A percentile compares a stretch with the other conserved stretches of the same genome.
These are phyloP conservation scores for Bromus sterilis DNA, from an alignment of 176 grass and related monocot species.

Conservation along the genomic window DNA sequence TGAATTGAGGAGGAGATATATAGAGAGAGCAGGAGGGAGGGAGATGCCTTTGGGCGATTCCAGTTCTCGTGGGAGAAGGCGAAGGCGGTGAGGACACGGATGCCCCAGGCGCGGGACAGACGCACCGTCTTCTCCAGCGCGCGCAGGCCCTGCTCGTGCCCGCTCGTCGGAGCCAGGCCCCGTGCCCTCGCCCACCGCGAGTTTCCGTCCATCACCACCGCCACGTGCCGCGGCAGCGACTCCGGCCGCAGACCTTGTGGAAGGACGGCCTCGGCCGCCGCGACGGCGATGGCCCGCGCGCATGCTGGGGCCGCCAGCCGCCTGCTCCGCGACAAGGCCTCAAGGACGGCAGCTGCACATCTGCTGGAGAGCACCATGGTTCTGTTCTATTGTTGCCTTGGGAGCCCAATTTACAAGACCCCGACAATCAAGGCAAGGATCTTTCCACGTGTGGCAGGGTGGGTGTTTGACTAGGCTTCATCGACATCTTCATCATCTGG, in stretches of 20 bases:
- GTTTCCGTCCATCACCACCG: constrained; percentile 74
- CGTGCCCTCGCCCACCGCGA: constrained; percentile 49
- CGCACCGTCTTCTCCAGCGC: constrained; percentile 31
- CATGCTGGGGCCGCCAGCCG: too few species aligned
- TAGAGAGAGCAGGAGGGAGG: too few species aligned
- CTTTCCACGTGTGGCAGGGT: too few species aligned
- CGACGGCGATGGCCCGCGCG: background rate
- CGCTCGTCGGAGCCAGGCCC: constrained; percentile 23
- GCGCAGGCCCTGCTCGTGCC: constrained; percentile 47
- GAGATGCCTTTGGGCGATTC: constrained; percentile 40
- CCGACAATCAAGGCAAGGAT: too few species aligned
- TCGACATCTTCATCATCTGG: too few species aligned
- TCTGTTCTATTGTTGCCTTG: too few species aligned
- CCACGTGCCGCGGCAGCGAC: constrained; percentile 55
- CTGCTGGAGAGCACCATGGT: too few species aligned
- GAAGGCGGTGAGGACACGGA: constrained; percentile 51
- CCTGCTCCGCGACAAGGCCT: too few species aligned
- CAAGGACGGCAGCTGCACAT: too few species aligned
- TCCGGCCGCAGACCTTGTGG: constrained; percentile 21
- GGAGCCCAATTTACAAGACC: too few species aligned
- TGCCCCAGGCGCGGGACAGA: constrained; percentile 40
- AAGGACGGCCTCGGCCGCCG: constrained; percentile 4
- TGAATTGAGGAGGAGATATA: too few species aligned
- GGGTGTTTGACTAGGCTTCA: too few species aligned
- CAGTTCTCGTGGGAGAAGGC: constrained; percentile 77